Evolutionary conservation across 208 protist genomes (phyloP).

Genomic region (Trypanosoma melophagium): DNA sequence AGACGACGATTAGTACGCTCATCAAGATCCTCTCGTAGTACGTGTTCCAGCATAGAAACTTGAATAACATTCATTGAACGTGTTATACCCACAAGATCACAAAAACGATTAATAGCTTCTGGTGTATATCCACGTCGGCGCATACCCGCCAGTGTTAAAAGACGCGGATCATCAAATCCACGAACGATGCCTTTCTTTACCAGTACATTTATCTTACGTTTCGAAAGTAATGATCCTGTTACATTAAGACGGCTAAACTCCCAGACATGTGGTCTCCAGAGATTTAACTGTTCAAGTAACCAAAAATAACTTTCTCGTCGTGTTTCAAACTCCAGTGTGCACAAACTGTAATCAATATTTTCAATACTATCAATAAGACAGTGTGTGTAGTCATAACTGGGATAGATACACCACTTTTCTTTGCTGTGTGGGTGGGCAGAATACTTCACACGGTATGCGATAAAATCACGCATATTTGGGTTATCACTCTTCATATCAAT

Average conservation of each 20-base stretch:
- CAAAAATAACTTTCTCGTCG: conserved; percentile 97
- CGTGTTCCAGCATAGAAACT: conserved; percentile 94
- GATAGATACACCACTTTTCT: conserved; percentile 99
- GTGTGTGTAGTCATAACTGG: conserved; percentile 99
- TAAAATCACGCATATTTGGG: conserved; percentile 98
- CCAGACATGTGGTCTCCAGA: conserved; percentile 95
- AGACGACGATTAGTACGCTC: conserved; percentile 79
- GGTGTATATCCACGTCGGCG: conserved; percentile 97
- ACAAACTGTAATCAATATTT: conserved; percentile 99
- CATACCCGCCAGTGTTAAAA: conserved; percentile 97
- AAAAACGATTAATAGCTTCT: conserved; percentile 96
- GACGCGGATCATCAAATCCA: conserved; percentile 98
- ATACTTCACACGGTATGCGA: conserved; percentile 99
- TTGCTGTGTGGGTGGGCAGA: conserved; percentile 92
- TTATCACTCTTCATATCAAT: conserved; percentile 97
- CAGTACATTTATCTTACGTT: conserved; percentile 97
- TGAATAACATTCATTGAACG: conserved; percentile 93
- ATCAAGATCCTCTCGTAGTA: conserved; percentile 95
- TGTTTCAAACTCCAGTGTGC: conserved; percentile 99
- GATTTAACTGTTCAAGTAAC: conserved; percentile 87
- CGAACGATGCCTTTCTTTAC: conserved; percentile 94
- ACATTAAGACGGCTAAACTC: conserved; percentile 98
- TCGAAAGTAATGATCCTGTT: conserved; percentile 97
- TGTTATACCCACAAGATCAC: conserved; percentile 94
- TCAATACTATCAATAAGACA: conserved; percentile 99